Evolutionary conservation across 768 basidiomycete genomes (phyloP).

Genomic region (Strobilomyces echinocephalus): DNA sequence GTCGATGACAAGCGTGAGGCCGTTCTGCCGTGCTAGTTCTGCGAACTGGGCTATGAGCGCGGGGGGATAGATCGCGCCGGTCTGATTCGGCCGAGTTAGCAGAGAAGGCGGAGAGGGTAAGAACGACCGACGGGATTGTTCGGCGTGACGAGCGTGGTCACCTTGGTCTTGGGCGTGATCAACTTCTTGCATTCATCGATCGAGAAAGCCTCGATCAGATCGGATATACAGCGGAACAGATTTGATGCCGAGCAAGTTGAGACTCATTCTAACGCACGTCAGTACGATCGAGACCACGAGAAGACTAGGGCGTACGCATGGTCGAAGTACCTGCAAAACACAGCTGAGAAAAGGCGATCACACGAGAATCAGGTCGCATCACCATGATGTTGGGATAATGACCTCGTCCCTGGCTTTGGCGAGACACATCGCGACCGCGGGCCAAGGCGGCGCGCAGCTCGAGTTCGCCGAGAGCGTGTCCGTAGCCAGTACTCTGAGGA

Average conservation of each 20-base stretch:
- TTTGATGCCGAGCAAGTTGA: constrained; percentile 58
- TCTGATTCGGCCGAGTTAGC: constrained; percentile 32
- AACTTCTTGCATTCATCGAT: constrained; percentile 43
- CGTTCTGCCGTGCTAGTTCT: constrained; percentile 46
- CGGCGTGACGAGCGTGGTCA: constrained; percentile 71
- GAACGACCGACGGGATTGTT: constrained; percentile 59
- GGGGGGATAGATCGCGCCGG: constrained; percentile 65
- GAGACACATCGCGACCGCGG: constrained; percentile 51
- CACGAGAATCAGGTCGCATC: constrained; percentile 1
- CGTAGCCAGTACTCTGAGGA: constrained; percentile 49
- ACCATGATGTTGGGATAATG: constrained; percentile 72
- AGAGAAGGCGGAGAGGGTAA: too few relatives aligned
- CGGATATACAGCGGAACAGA: constrained; percentile 51
- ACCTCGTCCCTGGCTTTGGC: constrained; percentile 70
- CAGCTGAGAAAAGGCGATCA: not conserved
- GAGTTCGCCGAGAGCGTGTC: constrained; percentile 54
- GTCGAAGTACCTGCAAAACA: constrained; percentile 55
- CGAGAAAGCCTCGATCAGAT: constrained; percentile 52
- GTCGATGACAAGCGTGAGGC: constrained; percentile 72
- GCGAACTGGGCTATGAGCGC: constrained; percentile 55
- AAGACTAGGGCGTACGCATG: constrained; percentile 40
- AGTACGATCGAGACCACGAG: not conserved
- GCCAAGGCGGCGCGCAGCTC: constrained; percentile 48
- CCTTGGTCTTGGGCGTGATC: constrained; percentile 56
- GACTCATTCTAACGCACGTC: constrained; percentile 50